Conservation (phyloP, 78 protist genomes). For the Dictyostelium discoideum region DNA sequence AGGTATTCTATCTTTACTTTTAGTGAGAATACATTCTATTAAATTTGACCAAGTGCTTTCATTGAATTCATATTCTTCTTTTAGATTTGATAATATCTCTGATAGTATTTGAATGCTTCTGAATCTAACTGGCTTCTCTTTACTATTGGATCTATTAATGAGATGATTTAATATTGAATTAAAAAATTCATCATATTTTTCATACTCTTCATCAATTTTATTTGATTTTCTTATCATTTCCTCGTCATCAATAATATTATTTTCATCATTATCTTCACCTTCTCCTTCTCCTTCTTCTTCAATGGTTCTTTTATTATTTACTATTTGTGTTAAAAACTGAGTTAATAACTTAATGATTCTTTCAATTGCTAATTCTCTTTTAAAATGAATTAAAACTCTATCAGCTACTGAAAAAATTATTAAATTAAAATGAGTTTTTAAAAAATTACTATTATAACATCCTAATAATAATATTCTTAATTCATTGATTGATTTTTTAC, state of each 20-base stretch:
- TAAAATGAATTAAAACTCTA: slow-evolving; percentile 19
- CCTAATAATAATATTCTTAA: background rate
- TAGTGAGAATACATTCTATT: background rate
- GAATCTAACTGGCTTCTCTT: slow-evolving; percentile 42
- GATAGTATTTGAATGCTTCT: slow-evolving; percentile 25
- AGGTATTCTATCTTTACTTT: slow-evolving; percentile 27
- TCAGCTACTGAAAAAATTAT: slow-evolving; percentile 10
- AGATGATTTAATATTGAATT: background rate
- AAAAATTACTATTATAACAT: background rate
- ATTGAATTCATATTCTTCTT: slow-evolving; percentile 57
- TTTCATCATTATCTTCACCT: background rate
- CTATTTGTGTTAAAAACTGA: background rate
- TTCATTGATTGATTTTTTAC: background rate
- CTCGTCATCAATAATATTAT: background rate
- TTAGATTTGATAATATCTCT: background rate
- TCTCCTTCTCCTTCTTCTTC: background rate
- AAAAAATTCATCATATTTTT: slow-evolving; percentile 10
- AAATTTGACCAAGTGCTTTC: background rate
- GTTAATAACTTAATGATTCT: slow-evolving; percentile 11
- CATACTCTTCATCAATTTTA: background rate
- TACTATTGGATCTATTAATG: slow-evolving; percentile 16
- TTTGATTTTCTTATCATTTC: background rate
- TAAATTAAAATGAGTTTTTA: background rate
- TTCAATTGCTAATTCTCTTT: slow-evolving; percentile 50
- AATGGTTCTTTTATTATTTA: background rate